Percentiles rank a stretch among this genome's conserved stretches.
Conservation (phyloP, 2,329 filamentous ascomycete species). For the Sarocladiaceae sp. region DNA sequence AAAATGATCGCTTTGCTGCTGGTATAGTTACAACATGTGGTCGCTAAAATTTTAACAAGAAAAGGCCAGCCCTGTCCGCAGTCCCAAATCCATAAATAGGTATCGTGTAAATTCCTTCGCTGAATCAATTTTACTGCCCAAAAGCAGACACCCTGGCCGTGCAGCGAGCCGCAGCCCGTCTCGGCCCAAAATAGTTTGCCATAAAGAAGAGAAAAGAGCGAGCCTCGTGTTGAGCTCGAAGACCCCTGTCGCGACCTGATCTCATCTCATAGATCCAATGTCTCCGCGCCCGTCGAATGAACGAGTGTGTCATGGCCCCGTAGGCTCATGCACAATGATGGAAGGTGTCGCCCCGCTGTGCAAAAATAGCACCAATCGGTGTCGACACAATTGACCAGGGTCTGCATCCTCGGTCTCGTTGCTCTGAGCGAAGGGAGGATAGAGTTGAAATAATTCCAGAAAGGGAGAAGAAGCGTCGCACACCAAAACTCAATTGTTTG, state of each 20-base stretch:
- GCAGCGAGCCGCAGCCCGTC: too few species aligned
- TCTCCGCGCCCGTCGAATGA: background rate
- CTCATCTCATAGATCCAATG: background rate
- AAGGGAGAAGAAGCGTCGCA: background rate
- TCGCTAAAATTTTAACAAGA: too few species aligned
- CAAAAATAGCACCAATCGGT: constrained; percentile 7
- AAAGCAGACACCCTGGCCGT: background rate
- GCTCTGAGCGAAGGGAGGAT: background rate
- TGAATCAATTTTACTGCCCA: too few species aligned
- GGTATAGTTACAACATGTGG: too few species aligned
- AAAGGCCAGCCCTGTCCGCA: too few species aligned
- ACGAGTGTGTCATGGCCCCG: background rate
- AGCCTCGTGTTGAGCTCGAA: background rate
- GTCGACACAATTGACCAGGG: constrained; percentile 6
- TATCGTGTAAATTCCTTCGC: too few species aligned
- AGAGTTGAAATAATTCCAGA: background rate
- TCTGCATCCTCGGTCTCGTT: background rate
- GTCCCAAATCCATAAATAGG: too few species aligned
- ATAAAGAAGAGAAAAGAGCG: background rate
- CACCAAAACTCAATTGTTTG: too few species aligned
- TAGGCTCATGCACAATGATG: constrained; percentile 10
- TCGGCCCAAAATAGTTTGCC: background rate
- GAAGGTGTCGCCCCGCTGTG: constrained; percentile 2
- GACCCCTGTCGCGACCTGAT: background rate
- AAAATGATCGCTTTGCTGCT: too few species aligned